Evolutionary conservation across 345 rosid species (phyloP), one percentile per base, ranked within the genome.

Genomic region (Eucalyptus lansdowneana): DNA sequence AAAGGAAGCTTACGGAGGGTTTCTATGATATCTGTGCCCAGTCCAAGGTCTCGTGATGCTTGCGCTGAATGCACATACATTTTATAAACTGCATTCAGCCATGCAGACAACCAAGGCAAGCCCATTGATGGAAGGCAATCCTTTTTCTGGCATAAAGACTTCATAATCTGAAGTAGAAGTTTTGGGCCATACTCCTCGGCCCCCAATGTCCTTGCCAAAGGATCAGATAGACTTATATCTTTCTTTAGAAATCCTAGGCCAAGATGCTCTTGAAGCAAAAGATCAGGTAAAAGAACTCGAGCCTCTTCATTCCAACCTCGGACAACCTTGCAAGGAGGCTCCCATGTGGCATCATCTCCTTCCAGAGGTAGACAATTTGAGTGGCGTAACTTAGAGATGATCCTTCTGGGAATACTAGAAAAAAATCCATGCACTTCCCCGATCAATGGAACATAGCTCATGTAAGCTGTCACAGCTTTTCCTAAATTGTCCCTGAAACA

Each of bases 371-470:
- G 93, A 92, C 99, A 97, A 50, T 92, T 92, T 67, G 97, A 93
- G 91, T 92, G 92, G 89, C 95, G 93, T 90, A 97, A 90, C 87
- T 89, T 92, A 86, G 94, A 92, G 86, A 94, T 91, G 88, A 97
- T 97, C 90, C 91, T 93, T 76, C 94, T 94, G 69, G 99, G 98
- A 50, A 97, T 96, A 54, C 92, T 89, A 54, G 98, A 95, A 87
- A 97, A 97, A 87, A 97, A 97, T 8, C 99, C 99, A 91, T 97
- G 97, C 87, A 96, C 98, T 93, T 97, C 99, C 14, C 99, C 98
- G 9, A 93, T 89, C 88, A 97, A 96, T 86, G 99, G 99, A 90
- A 97, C 95, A 89, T 95, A 97, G 91, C 97, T 96, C 98, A 97
- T 94, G 92, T 91, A 97, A 69, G 95, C 95, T 37, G 98, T 88